Evolutionary conservation across 1,284 basidiomycete genomes (phyloP), one percentile per base, ranked within the genome.

Genomic region (Phaffia rhodozyma): DNA sequence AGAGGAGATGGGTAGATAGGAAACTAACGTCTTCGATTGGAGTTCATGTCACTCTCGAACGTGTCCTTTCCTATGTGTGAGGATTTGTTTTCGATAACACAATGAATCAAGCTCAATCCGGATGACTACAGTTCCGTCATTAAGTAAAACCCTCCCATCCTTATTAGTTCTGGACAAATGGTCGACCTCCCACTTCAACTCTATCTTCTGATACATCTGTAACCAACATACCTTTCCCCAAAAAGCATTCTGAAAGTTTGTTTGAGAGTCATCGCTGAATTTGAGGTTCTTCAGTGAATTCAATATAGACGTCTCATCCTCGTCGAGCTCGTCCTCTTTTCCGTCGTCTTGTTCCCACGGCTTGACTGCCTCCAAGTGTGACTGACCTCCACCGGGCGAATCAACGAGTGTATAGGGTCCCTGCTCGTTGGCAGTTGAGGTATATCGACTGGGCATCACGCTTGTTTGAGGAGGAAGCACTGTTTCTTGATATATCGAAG

Each of bases 251-350:
- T 58, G 32, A 25, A 54, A n/a, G 27, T 48, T 11, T 4, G 67
- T 65, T 13, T 69, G 38, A 11, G 38, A 16, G 16, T 16, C 60
- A 6, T 69, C 67, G 18, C 58, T 61, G 50, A 82, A 79, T 71
- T 86, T 87, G 23, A 87, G 74, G 62, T 83, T 81, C 27, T 86
- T 79, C 21, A 86, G 83, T 1, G 81, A 79, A 52, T 82, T 81
- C 55, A 89, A 75, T 13, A 89, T 79, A 75, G 52, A 50, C 21
- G 53, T 49, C 52, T 67, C 63, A 32, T 61, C 53, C 13, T 66
- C 66, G 3, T 67, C 65, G 5, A 54, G 29, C 43, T 70, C 69
- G 25, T 69, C 67, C 20, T 69, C 64, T 2, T 58, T 63, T 13
- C 69, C 66, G 3, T 66, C 63, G 3, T 68, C 70, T 43, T 69